Conservation (phyloP, 163 green algal species). For the Chlorella variabilis region DNA sequence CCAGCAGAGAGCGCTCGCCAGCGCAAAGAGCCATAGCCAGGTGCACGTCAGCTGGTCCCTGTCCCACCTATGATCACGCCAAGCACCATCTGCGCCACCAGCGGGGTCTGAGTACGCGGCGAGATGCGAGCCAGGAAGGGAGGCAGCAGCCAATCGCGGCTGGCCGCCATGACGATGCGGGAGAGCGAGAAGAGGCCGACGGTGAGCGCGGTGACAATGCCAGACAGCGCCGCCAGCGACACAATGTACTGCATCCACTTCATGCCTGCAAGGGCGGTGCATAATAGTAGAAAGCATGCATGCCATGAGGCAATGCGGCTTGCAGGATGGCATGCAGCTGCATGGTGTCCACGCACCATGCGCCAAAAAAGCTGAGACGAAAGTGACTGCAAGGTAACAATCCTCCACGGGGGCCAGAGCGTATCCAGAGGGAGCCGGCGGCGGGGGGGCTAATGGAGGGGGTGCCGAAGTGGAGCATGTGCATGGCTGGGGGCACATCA, state of each 20-base stretch:
- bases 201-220: constrained; percentile 38
- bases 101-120: constrained; percentile 45
- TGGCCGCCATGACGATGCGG: constrained; percentile 47
- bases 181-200: constrained; percentile 32
- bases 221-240: constrained; percentile 39
- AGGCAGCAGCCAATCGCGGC: constrained; percentile 49
- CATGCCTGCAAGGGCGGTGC: not conserved
- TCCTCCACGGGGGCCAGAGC: too few relatives aligned
- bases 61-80: constrained; percentile 40
- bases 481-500: not conserved
- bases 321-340: not conserved
- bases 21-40: too few relatives aligned
- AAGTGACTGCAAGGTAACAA: not conserved
- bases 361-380: constrained; percentile 5
- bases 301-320: too few relatives aligned
- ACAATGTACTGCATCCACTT: constrained; percentile 47
- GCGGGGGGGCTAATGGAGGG: too few relatives aligned
- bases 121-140: constrained; percentile 44
- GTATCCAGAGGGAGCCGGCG: not conserved
- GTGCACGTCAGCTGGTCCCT: too few relatives aligned
- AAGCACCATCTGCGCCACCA: constrained; percentile 46
- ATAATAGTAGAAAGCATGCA: not conserved
- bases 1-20: too few relatives aligned
- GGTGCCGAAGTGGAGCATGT: not conserved
- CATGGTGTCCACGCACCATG: constrained; percentile 5